Evolutionary conservation across 352 stramenopile species (phyloP).

Genomic region (Phytopythium vexans): DNA sequence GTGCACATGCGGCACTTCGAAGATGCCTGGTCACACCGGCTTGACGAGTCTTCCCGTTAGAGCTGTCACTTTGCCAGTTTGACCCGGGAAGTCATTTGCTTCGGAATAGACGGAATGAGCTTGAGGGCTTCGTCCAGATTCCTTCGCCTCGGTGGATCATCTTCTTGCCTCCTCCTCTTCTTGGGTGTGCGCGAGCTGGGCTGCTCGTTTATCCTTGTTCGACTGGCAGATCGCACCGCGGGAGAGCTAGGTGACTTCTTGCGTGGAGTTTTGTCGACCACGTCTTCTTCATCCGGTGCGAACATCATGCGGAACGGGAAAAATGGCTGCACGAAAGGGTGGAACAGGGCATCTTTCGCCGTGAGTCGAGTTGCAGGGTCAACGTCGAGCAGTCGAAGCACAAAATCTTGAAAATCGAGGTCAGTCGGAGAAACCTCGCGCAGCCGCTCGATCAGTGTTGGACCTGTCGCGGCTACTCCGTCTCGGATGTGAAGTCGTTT

Average conservation of each 20-base stretch:
- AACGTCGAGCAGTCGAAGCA: slow-evolving; percentile 44
- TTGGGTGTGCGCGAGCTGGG: background rate
- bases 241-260: too few species aligned
- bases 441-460: slow-evolving; percentile 22
- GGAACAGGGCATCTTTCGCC: slow-evolving; percentile 48
- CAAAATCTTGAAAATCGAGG: slow-evolving; percentile 48
- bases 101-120: slow-evolving; percentile 11
- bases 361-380: slow-evolving; percentile 41
- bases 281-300: slow-evolving; percentile 4
- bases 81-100: background rate
- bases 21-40: slow-evolving; percentile 42
- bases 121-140: slow-evolving; percentile 12
- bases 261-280: too few species aligned
- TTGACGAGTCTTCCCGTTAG: background rate
- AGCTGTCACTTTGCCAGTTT: too few species aligned
- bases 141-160: background rate
- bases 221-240: background rate
- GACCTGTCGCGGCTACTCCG: slow-evolving; percentile 1
- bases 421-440: slow-evolving; percentile 20
- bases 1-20: slow-evolving; percentile 45
- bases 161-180: background rate
- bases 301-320: slow-evolving; percentile 72
- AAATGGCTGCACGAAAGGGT: slow-evolving; percentile 66
- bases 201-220: slow-evolving; percentile 1
- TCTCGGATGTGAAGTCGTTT: too few species aligned